Base-by-base conservation (phyloP, 1,284 basidiomycete genomes). In the Tilletia indica region DNA sequence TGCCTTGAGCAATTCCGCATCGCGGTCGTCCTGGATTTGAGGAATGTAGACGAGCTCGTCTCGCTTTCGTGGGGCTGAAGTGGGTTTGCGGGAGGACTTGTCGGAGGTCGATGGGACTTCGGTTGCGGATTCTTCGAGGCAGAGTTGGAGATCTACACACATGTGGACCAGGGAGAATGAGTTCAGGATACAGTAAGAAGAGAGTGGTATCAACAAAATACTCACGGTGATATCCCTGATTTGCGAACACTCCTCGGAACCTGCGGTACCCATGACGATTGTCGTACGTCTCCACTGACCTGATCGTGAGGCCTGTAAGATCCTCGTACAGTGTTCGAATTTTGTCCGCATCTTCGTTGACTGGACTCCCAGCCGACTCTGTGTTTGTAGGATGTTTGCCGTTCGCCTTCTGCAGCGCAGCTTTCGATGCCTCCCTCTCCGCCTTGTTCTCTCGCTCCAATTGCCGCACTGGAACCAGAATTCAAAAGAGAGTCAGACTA, bases 271-370 rank as follows among this genome's bases (percentile, higher is more conserved):
- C 63, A 4, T 72, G 42, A 11, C 48, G 21, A 0, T 68, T 1
- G 12, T 77, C 73, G 49, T 73, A 72, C 51, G 68, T 61, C 48
- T 78, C 78, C 19, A 80, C 76, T 4, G 77, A 75, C 12, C 73
- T 77, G 16, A 83, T 70, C 34, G 80, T 76, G 21, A 83, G 70
- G 4, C 82, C 82, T 9, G 82, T 83, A 9, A 83, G 72, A 45
- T 83, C 82, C 69, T 83, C 82, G 74, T 83, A 83, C 47, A 83
- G 75, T 51, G 77, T 76, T 12, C 81, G 78, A 8, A 83, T 72
- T 1, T 81, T 80, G 51, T 74, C 74, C 38, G 81, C 77, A 68
- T 81, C 79, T 31, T 64, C 70, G 6, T 49, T 47, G 42, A 9
- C 21, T 4, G 36, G 21, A 49, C 16, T 39, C 14, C n/a, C 12